Conservation (phyloP, 345 rosid genomes). For the Melastoma malabathricum region DNA sequence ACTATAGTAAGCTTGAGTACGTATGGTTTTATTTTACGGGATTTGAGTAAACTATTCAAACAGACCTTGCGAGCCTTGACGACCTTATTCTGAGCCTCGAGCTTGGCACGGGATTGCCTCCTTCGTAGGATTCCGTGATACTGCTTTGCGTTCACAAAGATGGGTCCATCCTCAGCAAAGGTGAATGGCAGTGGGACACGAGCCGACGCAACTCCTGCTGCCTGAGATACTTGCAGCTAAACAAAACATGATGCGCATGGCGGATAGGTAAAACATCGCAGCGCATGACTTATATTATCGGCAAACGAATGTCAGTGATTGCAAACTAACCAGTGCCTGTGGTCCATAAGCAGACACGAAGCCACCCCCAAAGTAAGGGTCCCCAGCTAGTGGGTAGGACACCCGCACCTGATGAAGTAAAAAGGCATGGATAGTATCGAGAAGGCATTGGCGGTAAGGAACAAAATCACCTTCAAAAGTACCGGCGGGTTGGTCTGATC, state of each 20-base stretch:
- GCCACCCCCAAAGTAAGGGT: conserved; percentile 20
- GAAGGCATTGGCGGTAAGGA: background rate
- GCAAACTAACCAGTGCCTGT: conserved; percentile 28
- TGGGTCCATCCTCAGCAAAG: conserved; percentile 30
- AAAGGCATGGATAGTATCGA: background rate
- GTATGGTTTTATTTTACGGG: background rate
- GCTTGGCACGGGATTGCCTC: conserved; percentile 39
- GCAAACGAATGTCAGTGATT: background rate
- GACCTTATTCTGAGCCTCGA: conserved; percentile 36
- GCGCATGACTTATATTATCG: background rate
- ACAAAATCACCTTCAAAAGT: conserved; percentile 5
- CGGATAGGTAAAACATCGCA: background rate
- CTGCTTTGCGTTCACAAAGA: conserved; percentile 41
- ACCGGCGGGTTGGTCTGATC: conserved; percentile 21
- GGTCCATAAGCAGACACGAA: conserved; percentile 26
- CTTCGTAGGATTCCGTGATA: conserved; percentile 41
- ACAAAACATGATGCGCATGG: background rate
- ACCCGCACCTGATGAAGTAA: conserved; percentile 16
- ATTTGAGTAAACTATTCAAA: background rate
- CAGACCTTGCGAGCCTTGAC: conserved; percentile 32
- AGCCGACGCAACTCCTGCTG: conserved; percentile 15
- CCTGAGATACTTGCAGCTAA: conserved; percentile 21
- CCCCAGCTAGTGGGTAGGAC: conserved; percentile 13
- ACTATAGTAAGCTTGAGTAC: background rate
- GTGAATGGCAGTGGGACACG: conserved; percentile 34